Evolutionary conservation across 1,284 basidiomycete species (phyloP).

Genomic region (Puccinia hordei): DNA sequence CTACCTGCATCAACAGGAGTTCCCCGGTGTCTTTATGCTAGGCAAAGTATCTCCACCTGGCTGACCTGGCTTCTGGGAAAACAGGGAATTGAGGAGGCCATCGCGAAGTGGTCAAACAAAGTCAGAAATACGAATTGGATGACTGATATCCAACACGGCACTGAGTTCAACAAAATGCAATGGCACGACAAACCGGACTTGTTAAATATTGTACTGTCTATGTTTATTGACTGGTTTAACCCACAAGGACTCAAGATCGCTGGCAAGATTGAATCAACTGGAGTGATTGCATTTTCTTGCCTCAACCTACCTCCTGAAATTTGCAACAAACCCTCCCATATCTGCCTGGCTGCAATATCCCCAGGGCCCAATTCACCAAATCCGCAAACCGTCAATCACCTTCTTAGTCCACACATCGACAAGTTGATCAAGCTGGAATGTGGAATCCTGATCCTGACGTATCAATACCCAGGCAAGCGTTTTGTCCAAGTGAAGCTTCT

Average conservation of each 20-base stretch:
- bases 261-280: conserved; percentile 10
- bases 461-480: conserved; percentile 19
- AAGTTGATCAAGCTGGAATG: conserved; percentile 20
- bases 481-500: conserved; percentile 17
- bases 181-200: not conserved
- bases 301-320: conserved; percentile 18
- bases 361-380: conserved; percentile 22
- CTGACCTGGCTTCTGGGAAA: conserved; percentile 15
- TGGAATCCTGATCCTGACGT: conserved; percentile 3
- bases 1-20: not conserved
- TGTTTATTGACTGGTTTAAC: conserved; percentile 41
- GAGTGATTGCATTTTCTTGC: conserved; percentile 23
- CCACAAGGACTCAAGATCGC: conserved; percentile 3
- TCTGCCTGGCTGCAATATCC: conserved; percentile 9
- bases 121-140: no score
- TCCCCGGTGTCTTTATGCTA: not conserved
- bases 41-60: not conserved
- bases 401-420: no score
- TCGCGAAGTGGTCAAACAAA: no score
- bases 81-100: no score
- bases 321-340: no score
- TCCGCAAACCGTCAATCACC: conserved; percentile 3
- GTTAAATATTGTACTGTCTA: not conserved
- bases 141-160: not conserved
- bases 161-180: not conserved